These are phyloP conservation scores for Aspergillus neoniger DNA, from an alignment of 2,329 filamentous ascomycete genomes.

Conservation along the genomic window DNA sequence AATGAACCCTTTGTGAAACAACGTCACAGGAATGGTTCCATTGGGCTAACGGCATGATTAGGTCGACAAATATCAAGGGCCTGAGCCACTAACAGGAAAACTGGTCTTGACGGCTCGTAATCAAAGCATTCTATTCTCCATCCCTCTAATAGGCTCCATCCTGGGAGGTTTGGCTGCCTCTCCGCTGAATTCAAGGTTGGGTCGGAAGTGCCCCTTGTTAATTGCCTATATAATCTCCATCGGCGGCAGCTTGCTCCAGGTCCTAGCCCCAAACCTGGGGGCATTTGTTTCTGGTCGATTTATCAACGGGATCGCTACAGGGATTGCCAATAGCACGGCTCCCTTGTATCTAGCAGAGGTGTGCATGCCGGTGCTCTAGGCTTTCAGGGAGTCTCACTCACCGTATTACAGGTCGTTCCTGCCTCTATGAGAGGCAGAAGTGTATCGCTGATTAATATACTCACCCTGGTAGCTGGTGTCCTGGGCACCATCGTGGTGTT, in stretches of 20 bases:
- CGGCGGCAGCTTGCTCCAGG: constrained; percentile 37
- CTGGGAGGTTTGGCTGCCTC: constrained; percentile 36
- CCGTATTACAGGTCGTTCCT: constrained; percentile 31
- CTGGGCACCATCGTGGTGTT: constrained; percentile 39
- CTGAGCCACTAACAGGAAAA: constrained; percentile 24
- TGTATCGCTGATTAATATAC: constrained; percentile 36
- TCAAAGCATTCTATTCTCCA: constrained; percentile 38
- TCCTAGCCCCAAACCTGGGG: constrained; percentile 39
- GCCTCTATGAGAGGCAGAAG: constrained; percentile 34
- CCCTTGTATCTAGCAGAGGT: constrained; percentile 41
- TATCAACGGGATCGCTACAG: constrained; percentile 35
- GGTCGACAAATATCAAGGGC: constrained; percentile 36
- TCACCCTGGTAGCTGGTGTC: constrained; percentile 34
- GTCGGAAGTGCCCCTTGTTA: constrained; percentile 39
- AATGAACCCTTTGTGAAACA: background rate
- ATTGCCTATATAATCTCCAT: constrained; percentile 35
- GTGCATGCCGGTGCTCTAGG: background rate
- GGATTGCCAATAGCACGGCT: constrained; percentile 37
- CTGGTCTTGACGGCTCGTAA: constrained; percentile 35
- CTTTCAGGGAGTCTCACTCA: background rate
- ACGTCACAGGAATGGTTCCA: background rate
- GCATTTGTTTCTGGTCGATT: constrained; percentile 38
- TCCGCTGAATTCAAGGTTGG: constrained; percentile 35
- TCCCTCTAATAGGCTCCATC: constrained; percentile 39
- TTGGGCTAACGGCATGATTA: constrained; percentile 7